These are phyloP conservation scores for Geotrichum siamense DNA, from an alignment of 1,139 yeast species.

Conservation along the genomic window DNA sequence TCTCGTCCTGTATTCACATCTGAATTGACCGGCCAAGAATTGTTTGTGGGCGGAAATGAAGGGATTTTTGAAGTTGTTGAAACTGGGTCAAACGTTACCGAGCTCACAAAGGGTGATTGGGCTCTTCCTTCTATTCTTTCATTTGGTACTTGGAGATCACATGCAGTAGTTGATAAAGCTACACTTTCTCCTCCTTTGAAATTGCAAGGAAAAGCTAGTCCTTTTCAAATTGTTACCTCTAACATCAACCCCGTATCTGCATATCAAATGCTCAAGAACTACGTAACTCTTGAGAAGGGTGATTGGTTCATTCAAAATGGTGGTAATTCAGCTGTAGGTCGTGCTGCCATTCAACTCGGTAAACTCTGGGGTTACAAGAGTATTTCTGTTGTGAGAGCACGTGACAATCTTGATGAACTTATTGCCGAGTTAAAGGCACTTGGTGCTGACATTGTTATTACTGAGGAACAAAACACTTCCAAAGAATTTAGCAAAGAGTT, in stretches of 20 bases:
- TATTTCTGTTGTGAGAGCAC: conserved; percentile 78
- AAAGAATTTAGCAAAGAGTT: conserved; percentile 58
- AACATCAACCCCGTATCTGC: conserved; percentile 88
- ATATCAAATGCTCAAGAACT: conserved; percentile 75
- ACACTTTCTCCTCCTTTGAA: background rate
- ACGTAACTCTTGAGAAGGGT: conserved; percentile 52
- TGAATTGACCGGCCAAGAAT: conserved; percentile 51
- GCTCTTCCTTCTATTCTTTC: conserved; percentile 76
- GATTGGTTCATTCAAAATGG: conserved; percentile 98
- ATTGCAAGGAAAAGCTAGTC: conserved; percentile 5
- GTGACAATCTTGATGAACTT: conserved; percentile 64
- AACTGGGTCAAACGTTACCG: conserved; percentile 46
- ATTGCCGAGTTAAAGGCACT: conserved; percentile 48
- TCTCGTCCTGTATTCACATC: conserved; percentile 60
- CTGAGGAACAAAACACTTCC: conserved; percentile 75
- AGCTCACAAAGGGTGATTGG: conserved; percentile 73
- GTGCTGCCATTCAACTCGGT: conserved; percentile 84
- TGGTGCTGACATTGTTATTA: conserved; percentile 87
- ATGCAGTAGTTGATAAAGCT: conserved; percentile 41
- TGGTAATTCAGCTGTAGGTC: conserved; percentile 94
- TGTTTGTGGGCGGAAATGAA: conserved; percentile 87
- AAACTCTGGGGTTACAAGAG: conserved; percentile 72
- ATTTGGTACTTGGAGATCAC: conserved; percentile 94
- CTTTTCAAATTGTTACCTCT: conserved; percentile 15
- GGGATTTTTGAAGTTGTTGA: conserved; percentile 81